Conservation (phyloP, 495 filamentous ascomycete species). For the Penicillium desertorum region DNA sequence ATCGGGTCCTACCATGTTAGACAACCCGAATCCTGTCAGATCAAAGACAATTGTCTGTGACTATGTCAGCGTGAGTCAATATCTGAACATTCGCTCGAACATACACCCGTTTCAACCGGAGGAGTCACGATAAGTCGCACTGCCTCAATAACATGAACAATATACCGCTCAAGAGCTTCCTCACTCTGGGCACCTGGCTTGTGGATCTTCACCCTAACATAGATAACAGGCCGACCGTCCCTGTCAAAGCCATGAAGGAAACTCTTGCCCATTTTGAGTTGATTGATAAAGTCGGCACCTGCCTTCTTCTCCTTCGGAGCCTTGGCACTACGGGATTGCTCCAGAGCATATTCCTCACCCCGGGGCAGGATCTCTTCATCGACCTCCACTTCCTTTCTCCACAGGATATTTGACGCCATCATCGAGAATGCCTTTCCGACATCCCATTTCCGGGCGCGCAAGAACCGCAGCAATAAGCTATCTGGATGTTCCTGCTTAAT, state of each 20-base stretch:
- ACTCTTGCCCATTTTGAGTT: constrained; percentile 81
- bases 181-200: constrained; percentile 77
- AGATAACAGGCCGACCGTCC: constrained; percentile 72
- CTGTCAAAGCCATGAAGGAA: constrained; percentile 82
- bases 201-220: constrained; percentile 77
- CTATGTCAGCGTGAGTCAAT: constrained; percentile 6
- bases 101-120: constrained; percentile 79
- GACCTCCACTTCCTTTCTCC: constrained; percentile 77
- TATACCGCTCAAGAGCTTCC: constrained; percentile 72
- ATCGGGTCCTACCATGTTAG: constrained; percentile 70
- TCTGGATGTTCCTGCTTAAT: constrained; percentile 62
- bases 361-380: constrained; percentile 72
- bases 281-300: constrained; percentile 73
- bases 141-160: constrained; percentile 84
- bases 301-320: constrained; percentile 56
- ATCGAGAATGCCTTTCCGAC: constrained; percentile 84
- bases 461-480: constrained; percentile 77
- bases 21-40: constrained; percentile 71
- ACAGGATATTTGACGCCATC: constrained; percentile 81
- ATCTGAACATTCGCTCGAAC: constrained; percentile 29
- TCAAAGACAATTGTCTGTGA: constrained; percentile 76
- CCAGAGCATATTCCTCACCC: constrained; percentile 64
- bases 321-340: constrained; percentile 49
- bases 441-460: constrained; percentile 89
- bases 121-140: constrained; percentile 68